Base-by-base conservation (phyloP, 768 basidiomycete species). In the Boletus pseudo-olivaceus region DNA sequence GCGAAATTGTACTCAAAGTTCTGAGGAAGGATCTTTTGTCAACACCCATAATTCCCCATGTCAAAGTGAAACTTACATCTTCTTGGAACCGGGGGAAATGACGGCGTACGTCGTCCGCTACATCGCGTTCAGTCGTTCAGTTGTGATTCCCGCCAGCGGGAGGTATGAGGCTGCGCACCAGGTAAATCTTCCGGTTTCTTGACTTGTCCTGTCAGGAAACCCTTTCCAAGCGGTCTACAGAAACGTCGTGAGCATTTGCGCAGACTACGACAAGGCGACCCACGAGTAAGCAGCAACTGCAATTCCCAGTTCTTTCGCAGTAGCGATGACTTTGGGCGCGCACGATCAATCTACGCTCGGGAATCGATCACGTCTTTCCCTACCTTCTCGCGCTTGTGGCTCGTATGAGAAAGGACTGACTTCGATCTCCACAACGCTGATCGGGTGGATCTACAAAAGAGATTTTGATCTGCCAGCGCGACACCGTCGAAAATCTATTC, bases 401-500 rank as follows among this genome's bases (percentile, higher is more conserved):
- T 81, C 80, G 48, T 82, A 82, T 1, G 78, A 73, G 75, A 80
- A 85, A 15, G 78, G 76, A 58, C 81, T 84, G 38, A 85, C 67
- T 63, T 90, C 87, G 47, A 88, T 84, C 65, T 89, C 87, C 11
- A 85, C 81, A 12, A 78, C 75, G 26, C 79, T 73, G 54, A 87
- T 76, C 1, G 79, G 82, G 46, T 78, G 72, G 19, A 84, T 73
- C 78, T 84, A 44, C 4, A 8, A 27, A 34, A 42, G 2, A 47
- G 14, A 12, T 12, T 6, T 23, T 17, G 30, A 44, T 14, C 26
- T 33, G 2, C 17, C 23, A 29, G 15, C 17, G 8, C 2, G 23
- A 49, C 8, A 2, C 6, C 5, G 37, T 49, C 42, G 4, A 8
- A 14, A 10, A 4, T 2, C 11, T 5, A 15, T n/a, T 33, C 53